Evolutionary conservation across 2,329 filamentous ascomycete species (phyloP).

Genomic region (Phialophora expanda): DNA sequence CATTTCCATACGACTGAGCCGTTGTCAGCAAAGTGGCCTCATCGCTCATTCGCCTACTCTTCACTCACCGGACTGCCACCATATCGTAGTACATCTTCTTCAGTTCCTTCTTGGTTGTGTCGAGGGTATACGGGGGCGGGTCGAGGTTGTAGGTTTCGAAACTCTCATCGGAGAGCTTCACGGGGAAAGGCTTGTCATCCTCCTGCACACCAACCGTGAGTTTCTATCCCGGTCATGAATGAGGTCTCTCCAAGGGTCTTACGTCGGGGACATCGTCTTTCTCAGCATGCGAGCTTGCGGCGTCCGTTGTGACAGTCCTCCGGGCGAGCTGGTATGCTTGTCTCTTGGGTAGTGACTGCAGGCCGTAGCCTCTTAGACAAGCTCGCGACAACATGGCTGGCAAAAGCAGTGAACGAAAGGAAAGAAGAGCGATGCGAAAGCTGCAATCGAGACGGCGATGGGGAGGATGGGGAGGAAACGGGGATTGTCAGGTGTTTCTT

Average conservation of each 20-base stretch:
- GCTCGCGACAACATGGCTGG: constrained; percentile 38
- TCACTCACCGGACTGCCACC: constrained; percentile 83
- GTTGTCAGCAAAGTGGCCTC: not conserved
- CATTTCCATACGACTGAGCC: constrained; percentile 94
- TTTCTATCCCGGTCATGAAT: not conserved
- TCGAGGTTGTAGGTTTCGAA: constrained; percentile 99
- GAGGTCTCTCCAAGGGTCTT: constrained; percentile 41
- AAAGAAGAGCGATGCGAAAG: constrained; percentile 21
- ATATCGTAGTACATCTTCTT: constrained; percentile 99
- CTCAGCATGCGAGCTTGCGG: constrained; percentile 87
- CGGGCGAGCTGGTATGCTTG: constrained; percentile 57
- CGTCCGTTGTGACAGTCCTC: constrained; percentile 91
- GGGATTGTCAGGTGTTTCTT: constrained; percentile 15
- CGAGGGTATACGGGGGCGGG: constrained; percentile 87
- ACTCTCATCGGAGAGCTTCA: constrained; percentile 95
- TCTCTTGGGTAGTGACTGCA: constrained; percentile 46
- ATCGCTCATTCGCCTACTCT: not conserved
- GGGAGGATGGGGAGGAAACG: constrained; percentile 11
- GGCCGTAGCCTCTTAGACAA: constrained; percentile 39
- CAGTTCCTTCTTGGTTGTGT: constrained; percentile 95
- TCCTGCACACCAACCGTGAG: constrained; percentile 61
- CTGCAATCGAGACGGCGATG: constrained; percentile 11
- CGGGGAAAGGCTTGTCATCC: constrained; percentile 89
- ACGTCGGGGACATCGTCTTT: constrained; percentile 73
- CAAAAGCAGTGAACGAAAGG: constrained; percentile 13